Percentiles rank a stretch among this genome's conserved stretches.
These are phyloP conservation scores for Selaginella tamariscina DNA, from an alignment of 75 land plant genomes.

Conservation along the genomic window DNA sequence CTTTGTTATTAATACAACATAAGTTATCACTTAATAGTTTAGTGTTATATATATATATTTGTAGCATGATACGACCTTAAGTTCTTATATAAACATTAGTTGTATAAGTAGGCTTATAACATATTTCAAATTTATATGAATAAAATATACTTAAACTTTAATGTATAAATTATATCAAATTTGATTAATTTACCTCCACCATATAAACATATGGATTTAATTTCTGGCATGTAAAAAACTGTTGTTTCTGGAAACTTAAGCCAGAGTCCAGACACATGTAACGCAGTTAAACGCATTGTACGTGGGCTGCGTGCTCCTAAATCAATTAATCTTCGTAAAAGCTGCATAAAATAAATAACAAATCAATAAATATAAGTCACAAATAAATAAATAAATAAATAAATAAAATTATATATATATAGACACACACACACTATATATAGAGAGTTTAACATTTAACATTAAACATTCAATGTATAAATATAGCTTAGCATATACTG, in stretches of 20 bases:
- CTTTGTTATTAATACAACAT: no score
- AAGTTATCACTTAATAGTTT: no score
- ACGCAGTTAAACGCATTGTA: constrained; percentile 83
- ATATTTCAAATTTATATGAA: no score
- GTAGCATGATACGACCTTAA: no score
- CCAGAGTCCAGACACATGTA: constrained; percentile 87
- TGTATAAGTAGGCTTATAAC: no score
- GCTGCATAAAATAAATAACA: constrained; percentile 33
- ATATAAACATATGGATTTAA: constrained; percentile 58
- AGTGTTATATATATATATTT: no score
- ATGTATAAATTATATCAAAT: neutral
- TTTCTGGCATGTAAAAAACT: constrained; percentile 60
- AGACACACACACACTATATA: neutral
- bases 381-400: neutral
- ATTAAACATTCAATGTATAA: no score
- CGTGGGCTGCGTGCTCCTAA: constrained; percentile 87
- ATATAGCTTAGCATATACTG: no score
- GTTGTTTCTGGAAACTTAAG: constrained; percentile 47
- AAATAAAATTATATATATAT: neutral
- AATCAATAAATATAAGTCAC: neutral
- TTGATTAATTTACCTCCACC: constrained; percentile 56
- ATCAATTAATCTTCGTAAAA: constrained; percentile 51
- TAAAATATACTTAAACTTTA: no score
- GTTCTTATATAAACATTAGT: no score
- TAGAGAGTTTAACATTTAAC: neutral